A percentile compares a stretch with the other conserved stretches of the same genome.
Evolutionary conservation across 345 rosid species (phyloP).

Genomic region (Syzygium oleosum): DNA sequence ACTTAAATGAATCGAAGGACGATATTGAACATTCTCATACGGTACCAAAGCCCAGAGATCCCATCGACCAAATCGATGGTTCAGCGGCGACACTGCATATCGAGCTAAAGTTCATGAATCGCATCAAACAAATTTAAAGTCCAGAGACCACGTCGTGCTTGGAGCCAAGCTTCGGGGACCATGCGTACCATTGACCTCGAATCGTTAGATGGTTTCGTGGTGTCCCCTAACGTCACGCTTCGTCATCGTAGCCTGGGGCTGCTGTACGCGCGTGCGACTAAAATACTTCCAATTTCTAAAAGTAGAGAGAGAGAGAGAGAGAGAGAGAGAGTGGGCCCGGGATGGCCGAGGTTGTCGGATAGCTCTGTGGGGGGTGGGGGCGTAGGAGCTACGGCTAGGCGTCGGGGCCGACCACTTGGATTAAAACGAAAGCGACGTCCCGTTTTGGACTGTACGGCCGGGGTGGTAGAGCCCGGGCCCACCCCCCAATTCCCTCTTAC

Average conservation of each 20-base stretch:
- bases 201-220: background rate
- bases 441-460: background rate
- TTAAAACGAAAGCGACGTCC: background rate
- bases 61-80: no score
- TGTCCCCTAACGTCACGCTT: background rate
- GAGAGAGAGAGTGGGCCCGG: background rate
- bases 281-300: background rate
- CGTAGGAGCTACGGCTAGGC: background rate
- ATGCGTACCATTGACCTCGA: background rate
- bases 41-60: rapidly evolving
- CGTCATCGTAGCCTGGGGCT: background rate
- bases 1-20: no score
- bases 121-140: rapidly evolving
- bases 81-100: no score
- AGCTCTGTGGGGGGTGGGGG: background rate
- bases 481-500: background rate
- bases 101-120: rapidly evolving
- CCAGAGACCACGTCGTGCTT: rapidly evolving
- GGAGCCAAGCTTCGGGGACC: rapidly evolving
- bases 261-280: background rate
- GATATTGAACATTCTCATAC: no score
- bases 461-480: background rate
- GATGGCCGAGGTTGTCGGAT: background rate
- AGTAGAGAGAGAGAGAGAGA: background rate
- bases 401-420: background rate